These are phyloP conservation scores for Capniomyces stellatus DNA, from an alignment of 371 early-diverging fungal genomes.

Conservation along the genomic window DNA sequence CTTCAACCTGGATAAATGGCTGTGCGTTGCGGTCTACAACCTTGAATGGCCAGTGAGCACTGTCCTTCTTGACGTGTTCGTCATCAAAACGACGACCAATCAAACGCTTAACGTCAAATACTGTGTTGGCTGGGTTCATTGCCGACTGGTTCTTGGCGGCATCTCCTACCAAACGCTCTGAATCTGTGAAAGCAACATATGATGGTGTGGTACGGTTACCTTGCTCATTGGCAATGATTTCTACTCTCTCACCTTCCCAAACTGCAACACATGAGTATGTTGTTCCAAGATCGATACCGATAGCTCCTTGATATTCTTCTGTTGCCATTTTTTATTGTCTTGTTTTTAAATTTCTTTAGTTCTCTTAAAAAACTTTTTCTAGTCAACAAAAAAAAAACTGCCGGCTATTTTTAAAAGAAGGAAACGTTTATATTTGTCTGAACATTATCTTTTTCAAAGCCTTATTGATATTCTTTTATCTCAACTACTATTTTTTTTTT, in stretches of 20 bases:
- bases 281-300: slow-evolving; percentile 98
- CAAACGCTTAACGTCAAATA: slow-evolving; percentile 94
- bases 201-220: slow-evolving; percentile 95
- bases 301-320: slow-evolving; percentile 29
- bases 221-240: slow-evolving; percentile 96
- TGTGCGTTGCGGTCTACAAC: slow-evolving; percentile 56
- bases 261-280: slow-evolving; percentile 99
- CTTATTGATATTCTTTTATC: no score
- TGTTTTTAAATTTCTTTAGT: no score
- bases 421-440: no score
- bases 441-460: no score
- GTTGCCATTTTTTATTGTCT: slow-evolving; percentile 11
- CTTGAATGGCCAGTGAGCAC: slow-evolving; percentile 87
- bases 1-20: slow-evolving; percentile 70
- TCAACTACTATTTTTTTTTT: no score
- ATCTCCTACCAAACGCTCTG: slow-evolving; percentile 85
- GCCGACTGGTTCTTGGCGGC: slow-evolving; percentile 90
- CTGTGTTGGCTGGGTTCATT: slow-evolving; percentile 77
- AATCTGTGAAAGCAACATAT: slow-evolving; percentile 84
- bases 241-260: slow-evolving; percentile 92
- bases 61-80: slow-evolving; percentile 69
- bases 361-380: no score
- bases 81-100: slow-evolving; percentile 92
- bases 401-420: no score
- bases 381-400: no score